Base-by-base conservation (phyloP, 23 red algal species). In the Pyropia yezoensis region DNA sequence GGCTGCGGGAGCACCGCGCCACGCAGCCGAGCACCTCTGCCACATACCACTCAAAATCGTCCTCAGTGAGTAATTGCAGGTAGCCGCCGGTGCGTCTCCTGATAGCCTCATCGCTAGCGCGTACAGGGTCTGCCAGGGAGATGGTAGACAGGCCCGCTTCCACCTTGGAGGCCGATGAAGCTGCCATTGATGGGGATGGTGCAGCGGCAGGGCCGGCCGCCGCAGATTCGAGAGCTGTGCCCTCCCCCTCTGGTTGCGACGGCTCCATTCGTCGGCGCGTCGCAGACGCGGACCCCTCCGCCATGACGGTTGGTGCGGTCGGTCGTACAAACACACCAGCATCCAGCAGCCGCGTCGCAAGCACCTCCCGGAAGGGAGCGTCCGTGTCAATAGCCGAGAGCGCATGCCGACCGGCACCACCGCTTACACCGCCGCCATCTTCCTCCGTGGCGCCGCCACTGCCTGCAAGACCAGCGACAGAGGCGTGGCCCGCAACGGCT, bases 11-110 rank as follows among this genome's bases (percentile, higher is more conserved):
- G 2, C 50, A 16, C 27, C 78, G 71, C 25, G 79, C 69, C 50
- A 91, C 66, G 33, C 87, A 74, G 47, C 79, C 78, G 22, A 91
- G 77, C 52, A 91, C 68, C 56, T 67, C 56, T 28, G 47, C 66
- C 18, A 73, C 65, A 51, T 91, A 91, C 87, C 87, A 91, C 2
- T 77, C 78, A 61, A 91, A 91, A 52, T 91, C 87, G 74, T 82
- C 78, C 18, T 50, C 67, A 0, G 75, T 76, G 50, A 67, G 57
- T 32, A 91, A 66, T 61, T 76, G 54, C 54, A 70, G 70, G 52
- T 87, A 87, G 13, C 82, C 82, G 49, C 55, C 51, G 39, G 39
- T 47, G 39, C 39, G 39, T 13, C 11, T 47, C 39, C 39, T 47
- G 39, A 1, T 8, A 47, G 39, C 39, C 4, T 47, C 39, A 1